Evolutionary conservation across 257 asterid genomes (phyloP), one percentile per base, ranked within the genome.

Genomic region (Knoxia roxburghii): DNA sequence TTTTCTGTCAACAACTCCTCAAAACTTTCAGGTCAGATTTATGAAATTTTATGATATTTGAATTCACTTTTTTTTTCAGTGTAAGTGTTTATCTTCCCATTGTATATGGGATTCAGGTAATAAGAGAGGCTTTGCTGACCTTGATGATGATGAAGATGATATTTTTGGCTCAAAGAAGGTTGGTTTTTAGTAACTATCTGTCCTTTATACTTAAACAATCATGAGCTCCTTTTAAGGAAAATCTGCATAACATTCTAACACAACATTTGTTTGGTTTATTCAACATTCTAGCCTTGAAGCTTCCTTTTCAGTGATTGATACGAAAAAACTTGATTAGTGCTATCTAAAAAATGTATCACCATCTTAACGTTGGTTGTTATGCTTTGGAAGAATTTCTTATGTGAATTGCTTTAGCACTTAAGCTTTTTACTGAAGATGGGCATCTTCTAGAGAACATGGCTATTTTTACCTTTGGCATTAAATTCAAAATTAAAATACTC

Each of bases 151-250:
- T 8, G 97, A 94, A 55, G 99, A 88, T 15, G 96, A 90, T 70
- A 82, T 94, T 58, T 94, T 94, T 83, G 95, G 95, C 68, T 80
- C 99, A 9, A 88, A 84, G 70, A 94, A 94, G 97, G 97, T 83
- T 24, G 2, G 5, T 15, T 68, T 68, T 26, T 29, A 0, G 41
- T 40, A 68, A 9, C 9, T 11, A 58, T 39, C 7, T 27, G n/a
- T 62, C 27, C 15, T 4, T n/a, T 11, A 54, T 40, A 13, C 15
- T 23, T 12, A 24, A 27, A 15, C 24, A 23, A 10, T 52, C 30
- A 52, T 52, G 58, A 23, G 27, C 32, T 7, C 15, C 14, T 23
- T 14, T 30, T 17, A 23, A 52, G 58, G 58, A 17, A 1, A 17
- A 21, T 21, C 32, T 52, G 15, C 30, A 21, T 21, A 2, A 14